phyloP scores from a whole-genome alignment of 345 rosid species.

The Gossypium thurberi region DNA sequence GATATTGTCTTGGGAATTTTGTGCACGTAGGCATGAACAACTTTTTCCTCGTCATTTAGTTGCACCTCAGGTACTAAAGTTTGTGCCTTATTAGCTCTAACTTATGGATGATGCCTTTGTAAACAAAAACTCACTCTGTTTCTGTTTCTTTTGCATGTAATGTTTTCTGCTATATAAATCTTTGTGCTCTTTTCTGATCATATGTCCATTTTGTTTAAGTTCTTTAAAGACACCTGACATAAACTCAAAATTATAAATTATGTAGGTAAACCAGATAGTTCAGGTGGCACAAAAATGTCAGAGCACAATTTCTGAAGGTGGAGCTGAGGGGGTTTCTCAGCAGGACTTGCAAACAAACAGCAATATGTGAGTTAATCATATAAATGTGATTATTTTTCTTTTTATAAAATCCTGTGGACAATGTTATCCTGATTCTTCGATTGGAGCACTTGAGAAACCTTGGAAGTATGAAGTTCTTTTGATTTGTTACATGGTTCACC shows the following conservation, averaged over 20 bases:
- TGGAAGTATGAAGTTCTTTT: background rate
- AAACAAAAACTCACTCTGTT: background rate
- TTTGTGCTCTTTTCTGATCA: background rate
- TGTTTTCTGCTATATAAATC: background rate
- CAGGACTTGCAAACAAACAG: conserved; percentile 92
- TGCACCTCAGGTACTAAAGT: conserved; percentile 74
- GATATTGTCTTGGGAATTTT: conserved; percentile 97
- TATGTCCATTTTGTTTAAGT: background rate
- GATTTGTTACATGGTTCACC: background rate
- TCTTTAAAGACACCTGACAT: background rate
- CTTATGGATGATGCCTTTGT: background rate
- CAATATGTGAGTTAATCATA: conserved; percentile 56
- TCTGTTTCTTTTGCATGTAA: background rate
- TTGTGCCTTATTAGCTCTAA: background rate
- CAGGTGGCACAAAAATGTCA: conserved; percentile 97
- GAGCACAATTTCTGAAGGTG: conserved; percentile 82
- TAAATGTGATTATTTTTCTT: background rate
- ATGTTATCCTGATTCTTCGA: background rate
- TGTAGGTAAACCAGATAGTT: conserved; percentile 85
- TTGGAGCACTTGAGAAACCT: background rate
- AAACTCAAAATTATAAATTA: background rate
- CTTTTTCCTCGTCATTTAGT: conserved; percentile 92
- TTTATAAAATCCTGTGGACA: background rate
- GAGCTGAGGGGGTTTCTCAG: conserved; percentile 80
- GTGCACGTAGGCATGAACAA: conserved; percentile 91